phyloP scores from a whole-genome alignment of 805 yeast species.

The Wickerhamiella australiensis region DNA sequence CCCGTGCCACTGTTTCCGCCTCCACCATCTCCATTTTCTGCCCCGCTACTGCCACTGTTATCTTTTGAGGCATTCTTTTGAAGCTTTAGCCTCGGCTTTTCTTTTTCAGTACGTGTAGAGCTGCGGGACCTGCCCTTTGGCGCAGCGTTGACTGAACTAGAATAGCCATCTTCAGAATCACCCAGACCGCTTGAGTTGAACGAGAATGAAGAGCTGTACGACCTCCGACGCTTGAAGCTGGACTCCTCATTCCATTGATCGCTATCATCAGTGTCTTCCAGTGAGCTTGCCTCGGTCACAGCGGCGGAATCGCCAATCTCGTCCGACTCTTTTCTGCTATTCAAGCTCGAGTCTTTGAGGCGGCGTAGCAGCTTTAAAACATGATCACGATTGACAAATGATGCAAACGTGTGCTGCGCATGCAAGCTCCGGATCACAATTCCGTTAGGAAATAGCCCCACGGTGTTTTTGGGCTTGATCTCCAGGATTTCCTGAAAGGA shows the following conservation, averaged over 20 bases:
- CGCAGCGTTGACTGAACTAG: background rate
- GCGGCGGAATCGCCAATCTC: background rate
- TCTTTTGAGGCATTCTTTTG: background rate
- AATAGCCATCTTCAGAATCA: constrained; percentile 13
- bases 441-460: constrained; percentile 85
- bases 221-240: constrained; percentile 10
- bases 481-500: constrained; percentile 56
- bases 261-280: constrained; percentile 18
- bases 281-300: constrained; percentile 7
- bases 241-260: constrained; percentile 10
- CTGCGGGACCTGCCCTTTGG: constrained; percentile 4
- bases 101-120: background rate
- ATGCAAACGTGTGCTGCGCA: constrained; percentile 68
- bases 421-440: constrained; percentile 54
- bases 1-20: background rate
- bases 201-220: constrained; percentile 13
- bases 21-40: constrained; percentile 4
- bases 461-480: constrained; percentile 74
- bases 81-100: background rate
- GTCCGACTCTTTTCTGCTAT: background rate
- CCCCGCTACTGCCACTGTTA: background rate
- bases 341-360: constrained; percentile 16
- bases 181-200: constrained; percentile 15
- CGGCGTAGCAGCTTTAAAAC: constrained; percentile 52
- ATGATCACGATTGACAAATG: constrained; percentile 70